Base-by-base conservation (phyloP, 2,329 filamentous ascomycete genomes). In the Sporothrix schenckii region DNA sequence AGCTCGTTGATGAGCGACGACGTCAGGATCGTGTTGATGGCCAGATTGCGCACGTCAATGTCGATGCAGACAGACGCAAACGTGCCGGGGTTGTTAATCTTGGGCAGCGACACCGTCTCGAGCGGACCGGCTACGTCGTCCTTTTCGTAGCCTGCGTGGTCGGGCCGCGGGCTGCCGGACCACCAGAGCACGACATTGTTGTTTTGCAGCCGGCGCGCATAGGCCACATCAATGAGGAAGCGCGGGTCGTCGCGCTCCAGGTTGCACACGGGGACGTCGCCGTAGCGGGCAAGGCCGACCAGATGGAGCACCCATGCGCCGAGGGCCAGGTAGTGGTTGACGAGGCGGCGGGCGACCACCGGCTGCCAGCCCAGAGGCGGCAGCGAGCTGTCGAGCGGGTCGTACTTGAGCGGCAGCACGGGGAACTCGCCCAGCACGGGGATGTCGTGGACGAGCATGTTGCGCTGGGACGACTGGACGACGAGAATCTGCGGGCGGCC, bases 51-150 rank as follows among this genome's bases (percentile, higher is more conserved):
- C 65, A 99, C 88, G 73, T 96, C 93, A 16, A 99, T 81, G 75
- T 99, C 95, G 73, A 99, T 95, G 78, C 95, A 99, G 2, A 99
- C 95, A 0, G 94, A 97, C 1, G 94, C 91, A 79, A 97, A 99
- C 0, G 94, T 96, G 53, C 94, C 94, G 0, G 94, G 92, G 66
- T 93, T 94, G 78, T 99, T 99, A 78, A 97, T 88, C 16, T 91
- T 91, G 0, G 95, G 94, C 93, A 98, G 97, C 71, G 92, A 89
- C 16, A 97, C 92, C 13, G 87, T 91, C 74, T 99, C 94, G 39
- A 98, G 85, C 2, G 92, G 87, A 0, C 92, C 92, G 0, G 92
- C 82, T 27, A 97, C 87, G 78, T 98, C 93, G 76, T 99, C 96
- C 72, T 91, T 92, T 78, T 99, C 95, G 78, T 97, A 93, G 0